Conservation (phyloP, 208 protist species). For the Leishmania mexicana region DNA sequence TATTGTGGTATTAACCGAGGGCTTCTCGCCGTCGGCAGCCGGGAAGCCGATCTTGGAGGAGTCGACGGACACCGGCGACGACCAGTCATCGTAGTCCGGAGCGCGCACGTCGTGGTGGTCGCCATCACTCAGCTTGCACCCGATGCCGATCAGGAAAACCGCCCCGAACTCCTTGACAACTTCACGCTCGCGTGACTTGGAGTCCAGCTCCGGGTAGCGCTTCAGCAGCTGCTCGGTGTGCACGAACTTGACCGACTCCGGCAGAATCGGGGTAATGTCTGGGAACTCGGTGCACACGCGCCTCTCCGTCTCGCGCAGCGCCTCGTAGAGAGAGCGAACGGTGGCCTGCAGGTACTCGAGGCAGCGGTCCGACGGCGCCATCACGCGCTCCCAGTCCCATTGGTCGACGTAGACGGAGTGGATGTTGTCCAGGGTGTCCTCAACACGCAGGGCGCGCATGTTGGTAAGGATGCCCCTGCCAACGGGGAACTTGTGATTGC, state of each 20-base stretch:
- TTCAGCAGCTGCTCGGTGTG: conserved; percentile 83
- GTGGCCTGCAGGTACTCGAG: conserved; percentile 70
- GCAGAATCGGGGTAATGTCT: conserved; percentile 53
- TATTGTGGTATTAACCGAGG: conserved; percentile 51
- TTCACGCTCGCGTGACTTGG: conserved; percentile 83
- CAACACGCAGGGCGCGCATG: conserved; percentile 88
- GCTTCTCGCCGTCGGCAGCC: conserved; percentile 24
- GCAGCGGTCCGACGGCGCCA: conserved; percentile 57
- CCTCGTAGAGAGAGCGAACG: conserved; percentile 73
- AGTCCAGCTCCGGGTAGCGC: conserved; percentile 76
- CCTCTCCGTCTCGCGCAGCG: conserved; percentile 72
- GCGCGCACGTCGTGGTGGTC: conserved; percentile 84
- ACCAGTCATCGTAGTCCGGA: conserved; percentile 95
- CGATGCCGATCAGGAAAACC: conserved; percentile 92
- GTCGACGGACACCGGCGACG: conserved; percentile 59
- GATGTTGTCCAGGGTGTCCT: conserved; percentile 87
- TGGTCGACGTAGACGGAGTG: conserved; percentile 94
- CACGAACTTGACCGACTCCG: conserved; percentile 85
- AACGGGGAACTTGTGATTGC: conserved; percentile 74
- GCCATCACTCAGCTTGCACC: conserved; percentile 77
- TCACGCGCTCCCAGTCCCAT: conserved; percentile 94
- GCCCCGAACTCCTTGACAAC: conserved; percentile 80
- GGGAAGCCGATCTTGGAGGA: conserved; percentile 41
- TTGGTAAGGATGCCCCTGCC: conserved; percentile 83
- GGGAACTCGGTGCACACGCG: conserved; percentile 54